These are phyloP conservation scores for Kurtzmaniella quercitrusa DNA, from an alignment of 1,139 yeast genomes.

Conservation along the genomic window DNA sequence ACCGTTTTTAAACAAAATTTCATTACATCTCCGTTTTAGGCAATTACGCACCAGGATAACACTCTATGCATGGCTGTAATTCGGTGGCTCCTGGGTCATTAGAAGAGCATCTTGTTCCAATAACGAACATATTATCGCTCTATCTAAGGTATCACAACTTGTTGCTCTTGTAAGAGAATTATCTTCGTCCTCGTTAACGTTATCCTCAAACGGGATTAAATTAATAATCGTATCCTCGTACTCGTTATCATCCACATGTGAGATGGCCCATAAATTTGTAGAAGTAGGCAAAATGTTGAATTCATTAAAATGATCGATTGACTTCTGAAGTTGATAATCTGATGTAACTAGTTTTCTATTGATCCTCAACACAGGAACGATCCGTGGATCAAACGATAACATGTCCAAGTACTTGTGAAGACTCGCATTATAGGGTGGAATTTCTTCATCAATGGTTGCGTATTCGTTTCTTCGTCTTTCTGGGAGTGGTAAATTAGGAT, in stretches of 20 bases:
- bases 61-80: constrained; percentile 1
- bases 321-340: constrained; percentile 21
- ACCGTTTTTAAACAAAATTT: too few species aligned
- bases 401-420: constrained; percentile 35
- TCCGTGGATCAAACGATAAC: constrained; percentile 40
- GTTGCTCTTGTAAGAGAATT: not conserved
- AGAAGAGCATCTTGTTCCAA: constrained; percentile 8
- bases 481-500: too few species aligned
- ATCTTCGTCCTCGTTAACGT: constrained; percentile 2
- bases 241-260: constrained; percentile 35
- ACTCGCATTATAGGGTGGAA: constrained; percentile 37
- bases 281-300: constrained; percentile 30
- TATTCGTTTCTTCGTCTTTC: constrained; percentile 15
- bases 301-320: constrained; percentile 24
- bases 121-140: constrained; percentile 9
- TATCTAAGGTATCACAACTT: constrained; percentile 7
- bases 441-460: constrained; percentile 16
- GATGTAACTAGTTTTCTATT: constrained; percentile 29
- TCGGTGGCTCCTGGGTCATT: constrained; percentile 6
- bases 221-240: constrained; percentile 33
- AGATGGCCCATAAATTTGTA: constrained; percentile 35
- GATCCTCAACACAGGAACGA: constrained; percentile 35
- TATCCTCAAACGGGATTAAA: constrained; percentile 15
- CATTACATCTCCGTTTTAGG: not conserved
- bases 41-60: not conserved